Evolutionary conservation across 208 protist species (phyloP), one percentile per base, ranked within the genome.

Genomic region (Trypanosoma vivax): DNA sequence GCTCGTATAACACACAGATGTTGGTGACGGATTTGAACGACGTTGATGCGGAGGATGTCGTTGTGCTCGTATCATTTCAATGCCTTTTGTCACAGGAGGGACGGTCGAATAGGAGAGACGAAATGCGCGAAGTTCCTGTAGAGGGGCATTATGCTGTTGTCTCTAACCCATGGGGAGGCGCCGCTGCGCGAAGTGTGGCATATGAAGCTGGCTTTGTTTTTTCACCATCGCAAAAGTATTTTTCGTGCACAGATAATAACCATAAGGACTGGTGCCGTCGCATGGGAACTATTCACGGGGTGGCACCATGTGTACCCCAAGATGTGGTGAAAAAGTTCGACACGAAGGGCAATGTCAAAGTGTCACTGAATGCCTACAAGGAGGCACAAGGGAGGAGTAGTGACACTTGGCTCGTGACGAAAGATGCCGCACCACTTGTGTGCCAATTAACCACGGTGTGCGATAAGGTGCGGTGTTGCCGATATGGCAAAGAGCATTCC

Each of bases 61-160:
- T 65, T 0, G 31, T 65, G 3, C 45, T 65, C 41, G 42, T 43
- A 2, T 65, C 48, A 5, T 57, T 55, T 33, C 49, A 65, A 31
- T 51, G 40, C 4, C 47, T 54, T 30, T 25, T 65, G 2, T 57
- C 39, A 14, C 6, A 24, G 5, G 37, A 57, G 29, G 19, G 7
- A 24, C 24, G 2, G 24, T 5, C 6, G 18, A 25, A 33, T 14
- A 35, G 35, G 11, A 31, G 19, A 28, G 23, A 57, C 0, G 13
- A 29, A 16, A 47, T 29, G 31, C 1, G 40, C 5, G 14, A 24
- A 5, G 58, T 65, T 1, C 58, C 58, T 18, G 58, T 45, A 0
- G 58, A 65, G 49, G 49, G 49, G 5, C 43, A 65, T 38, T 50
- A 37, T 24, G 5, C 27, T 6, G 49, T 54, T 31, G n/a, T 50